phyloP scores from a whole-genome alignment of 2,329 filamentous ascomycete genomes.

The Pseudogymnoascus sp. region DNA sequence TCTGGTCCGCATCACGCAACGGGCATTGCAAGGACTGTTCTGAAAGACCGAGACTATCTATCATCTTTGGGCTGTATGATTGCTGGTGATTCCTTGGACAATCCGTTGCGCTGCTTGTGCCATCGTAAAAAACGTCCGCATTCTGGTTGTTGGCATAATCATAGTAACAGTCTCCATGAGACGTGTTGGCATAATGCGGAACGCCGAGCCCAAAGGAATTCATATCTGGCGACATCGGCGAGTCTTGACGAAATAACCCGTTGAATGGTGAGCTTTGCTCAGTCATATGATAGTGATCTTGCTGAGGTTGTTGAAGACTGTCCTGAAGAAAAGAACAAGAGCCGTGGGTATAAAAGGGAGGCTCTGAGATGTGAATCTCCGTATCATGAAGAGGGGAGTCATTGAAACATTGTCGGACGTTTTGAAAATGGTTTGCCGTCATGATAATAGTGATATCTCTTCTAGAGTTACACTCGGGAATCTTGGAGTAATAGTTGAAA shows the following conservation, averaged over 20 bases:
- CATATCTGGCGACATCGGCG: conserved; percentile 1
- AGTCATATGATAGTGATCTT: background rate
- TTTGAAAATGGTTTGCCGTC: conserved; percentile 6
- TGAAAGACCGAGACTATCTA: background rate
- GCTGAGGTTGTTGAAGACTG: background rate
- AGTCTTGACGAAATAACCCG: background rate
- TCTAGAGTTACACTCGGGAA: conserved; percentile 5
- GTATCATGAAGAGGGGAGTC: conserved; percentile 1
- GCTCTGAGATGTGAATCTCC: background rate
- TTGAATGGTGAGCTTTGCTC: background rate
- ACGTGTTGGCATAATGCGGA: background rate
- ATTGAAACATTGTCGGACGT: conserved; percentile 1
- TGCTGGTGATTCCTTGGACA: conserved; percentile 1
- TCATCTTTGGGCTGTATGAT: background rate
- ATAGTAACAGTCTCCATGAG: background rate
- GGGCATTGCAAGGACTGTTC: background rate
- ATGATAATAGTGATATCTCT: conserved; percentile 1
- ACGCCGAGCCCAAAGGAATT: background rate
- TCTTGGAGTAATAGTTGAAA: conserved; percentile 5
- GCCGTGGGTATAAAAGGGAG: conserved; percentile 3
- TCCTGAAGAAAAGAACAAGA: conserved; percentile 5
- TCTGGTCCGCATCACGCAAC: background rate
- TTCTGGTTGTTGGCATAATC: background rate
- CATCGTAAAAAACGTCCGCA: background rate
- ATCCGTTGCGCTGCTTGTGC: background rate